Evolutionary conservation across 139 green algal genomes (phyloP), one percentile per base, ranked within the genome.

Genomic region (Tetraselmis chui): DNA sequence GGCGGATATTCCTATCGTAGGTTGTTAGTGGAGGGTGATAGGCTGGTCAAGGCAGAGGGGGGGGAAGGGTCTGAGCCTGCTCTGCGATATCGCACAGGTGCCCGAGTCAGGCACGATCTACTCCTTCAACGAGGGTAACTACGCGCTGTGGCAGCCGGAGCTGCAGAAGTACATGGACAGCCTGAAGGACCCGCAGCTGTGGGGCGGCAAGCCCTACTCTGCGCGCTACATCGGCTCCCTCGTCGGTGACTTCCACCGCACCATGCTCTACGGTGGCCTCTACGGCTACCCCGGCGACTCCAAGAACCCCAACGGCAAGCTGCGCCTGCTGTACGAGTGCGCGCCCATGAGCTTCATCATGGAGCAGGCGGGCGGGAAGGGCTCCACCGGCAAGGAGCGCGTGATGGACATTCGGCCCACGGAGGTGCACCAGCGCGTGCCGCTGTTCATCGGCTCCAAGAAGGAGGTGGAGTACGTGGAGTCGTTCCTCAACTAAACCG

Each of bases 51-150:
- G n/a, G n/a, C n/a, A n/a, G n/a, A n/a, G n/a, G n/a, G n/a, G n/a
- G n/a, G n/a, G n/a, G n/a, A n/a, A n/a, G n/a, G n/a, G n/a, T n/a
- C n/a, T n/a, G n/a, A n/a, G n/a, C n/a, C n/a, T n/a, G n/a, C n/a
- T n/a, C n/a, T n/a, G n/a, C n/a, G n/a, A n/a, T n/a, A n/a, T n/a
- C n/a, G n/a, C n/a, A n/a, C 79, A 92, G 85, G 85, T 95, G 2
- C 95, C 95, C 11, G 90, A 98, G 81, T 83, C 84, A 29, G 96
- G 96, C 87, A 97, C 96, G 91, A 99, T 99, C 87, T 99, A 99
- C 91, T 93, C 92, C 31, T 98, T 99, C 91, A 99, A 99, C 87
- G 96, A 99, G 93, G 96, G 96, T 85, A 99, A 99, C 94, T 97
- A 95, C 86, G 76, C 83, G 28, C 59, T 95, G 81, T 99, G 96